phyloP scores from a whole-genome alignment of 2,329 filamentous ascomycete species.

The Trichoderma endophyticum region DNA sequence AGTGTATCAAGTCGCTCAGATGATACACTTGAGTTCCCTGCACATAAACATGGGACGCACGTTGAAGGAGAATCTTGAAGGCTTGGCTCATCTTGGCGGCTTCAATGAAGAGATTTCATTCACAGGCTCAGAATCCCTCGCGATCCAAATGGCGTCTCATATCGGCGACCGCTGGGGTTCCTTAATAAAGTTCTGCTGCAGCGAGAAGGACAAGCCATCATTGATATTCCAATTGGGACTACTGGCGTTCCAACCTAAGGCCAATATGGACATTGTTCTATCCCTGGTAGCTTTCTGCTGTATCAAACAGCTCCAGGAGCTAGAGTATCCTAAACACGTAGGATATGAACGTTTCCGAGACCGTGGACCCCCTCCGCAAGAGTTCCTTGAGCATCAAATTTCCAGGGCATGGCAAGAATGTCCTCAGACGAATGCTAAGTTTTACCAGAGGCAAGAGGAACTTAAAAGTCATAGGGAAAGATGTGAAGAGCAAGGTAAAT shows the following conservation, averaged over 20 bases:
- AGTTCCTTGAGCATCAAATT: no score
- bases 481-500: no score
- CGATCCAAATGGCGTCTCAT: no score
- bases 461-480: no score
- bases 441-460: no score
- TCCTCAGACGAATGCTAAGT: no score
- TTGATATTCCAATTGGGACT: slow-evolving; percentile 19
- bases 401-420: no score
- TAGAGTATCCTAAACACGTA: slow-evolving; percentile 8
- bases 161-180: neutral
- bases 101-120: neutral
- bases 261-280: slow-evolving; percentile 6
- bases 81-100: neutral
- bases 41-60: neutral
- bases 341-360: slow-evolving; percentile 19
- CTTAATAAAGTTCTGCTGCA: slow-evolving; percentile 9
- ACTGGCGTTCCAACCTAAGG: neutral
- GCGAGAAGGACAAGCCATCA: neutral
- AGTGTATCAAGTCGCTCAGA: neutral
- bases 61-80: neutral
- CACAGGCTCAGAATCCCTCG: no score
- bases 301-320: neutral
- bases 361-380: no score
- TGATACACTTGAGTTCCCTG: neutral
- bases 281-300: slow-evolving; percentile 19